A percentile compares a stretch with the other conserved stretches of the same genome.
phyloP scores from a whole-genome alignment of 495 filamentous ascomycete species.

The Echria macrotheca region DNA sequence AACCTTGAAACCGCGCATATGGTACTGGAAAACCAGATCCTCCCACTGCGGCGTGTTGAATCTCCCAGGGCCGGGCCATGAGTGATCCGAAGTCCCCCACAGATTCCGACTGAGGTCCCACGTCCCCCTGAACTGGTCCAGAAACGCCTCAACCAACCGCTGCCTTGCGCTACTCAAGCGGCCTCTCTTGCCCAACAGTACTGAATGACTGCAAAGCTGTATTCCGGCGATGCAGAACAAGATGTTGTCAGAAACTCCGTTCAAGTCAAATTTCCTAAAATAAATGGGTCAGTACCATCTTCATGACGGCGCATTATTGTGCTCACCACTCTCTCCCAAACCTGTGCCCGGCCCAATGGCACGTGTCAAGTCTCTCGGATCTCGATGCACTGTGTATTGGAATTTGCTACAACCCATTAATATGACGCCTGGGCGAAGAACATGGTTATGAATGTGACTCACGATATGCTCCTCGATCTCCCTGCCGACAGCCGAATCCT shows the following conservation, averaged over 20 bases:
- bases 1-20: conserved; percentile 1
- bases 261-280: not conserved
- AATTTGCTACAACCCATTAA: not conserved
- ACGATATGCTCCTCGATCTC: conserved; percentile 1
- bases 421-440: not conserved
- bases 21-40: conserved; percentile 1
- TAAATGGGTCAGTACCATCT: not conserved
- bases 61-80: not conserved
- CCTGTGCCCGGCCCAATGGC: not conserved
- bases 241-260: not conserved
- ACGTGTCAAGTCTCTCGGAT: too few species aligned
- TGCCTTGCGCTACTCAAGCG: too few species aligned
- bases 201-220: not conserved
- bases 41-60: not conserved
- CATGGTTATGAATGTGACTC: too few species aligned
- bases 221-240: not conserved
- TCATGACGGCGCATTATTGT: not conserved
- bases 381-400: not conserved
- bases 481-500: too few species aligned
- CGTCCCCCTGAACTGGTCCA: not conserved
- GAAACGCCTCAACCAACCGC: not conserved
- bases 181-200: too few species aligned
- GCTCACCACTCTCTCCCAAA: conserved; percentile 2
- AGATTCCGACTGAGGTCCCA: not conserved
- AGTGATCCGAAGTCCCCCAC: not conserved